phyloP scores from a whole-genome alignment of 495 filamentous ascomycete genomes.

The Aspergillus sclerotiicarbonarius region DNA sequence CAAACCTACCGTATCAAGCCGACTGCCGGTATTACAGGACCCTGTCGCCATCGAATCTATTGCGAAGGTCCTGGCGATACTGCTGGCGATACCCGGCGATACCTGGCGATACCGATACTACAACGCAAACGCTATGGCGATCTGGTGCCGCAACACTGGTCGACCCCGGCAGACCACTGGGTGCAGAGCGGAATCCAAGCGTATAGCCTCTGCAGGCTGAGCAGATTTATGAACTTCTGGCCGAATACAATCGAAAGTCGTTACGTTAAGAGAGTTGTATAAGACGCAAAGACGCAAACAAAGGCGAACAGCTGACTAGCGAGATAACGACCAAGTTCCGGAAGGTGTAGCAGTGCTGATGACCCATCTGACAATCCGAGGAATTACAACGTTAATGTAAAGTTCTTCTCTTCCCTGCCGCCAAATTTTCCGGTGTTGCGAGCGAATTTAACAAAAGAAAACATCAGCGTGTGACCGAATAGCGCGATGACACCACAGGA shows the following conservation, averaged over 20 bases:
- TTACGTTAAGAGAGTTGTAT: slow-evolving; percentile 43
- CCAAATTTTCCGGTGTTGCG: slow-evolving; percentile 44
- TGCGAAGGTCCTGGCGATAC: slow-evolving; percentile 11
- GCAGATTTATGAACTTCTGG: slow-evolving; percentile 29
- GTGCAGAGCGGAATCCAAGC: slow-evolving; percentile 21
- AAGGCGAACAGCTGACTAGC: slow-evolving; percentile 43
- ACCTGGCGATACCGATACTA: slow-evolving; percentile 29
- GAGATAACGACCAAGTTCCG: slow-evolving; percentile 36
- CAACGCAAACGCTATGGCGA: slow-evolving; percentile 39
- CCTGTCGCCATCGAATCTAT: not conserved
- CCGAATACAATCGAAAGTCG: slow-evolving; percentile 48
- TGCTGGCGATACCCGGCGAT: slow-evolving; percentile 18
- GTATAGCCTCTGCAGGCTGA: not conserved
- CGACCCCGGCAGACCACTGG: slow-evolving; percentile 7
- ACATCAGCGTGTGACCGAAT: slow-evolving; percentile 43
- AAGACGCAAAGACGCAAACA: slow-evolving; percentile 34
- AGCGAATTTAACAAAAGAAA: slow-evolving; percentile 43
- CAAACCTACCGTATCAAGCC: not conserved
- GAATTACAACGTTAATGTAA: slow-evolving; percentile 52
- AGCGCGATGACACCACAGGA: slow-evolving; percentile 34
- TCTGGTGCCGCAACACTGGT: slow-evolving; percentile 16
- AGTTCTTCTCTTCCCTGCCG: slow-evolving; percentile 43
- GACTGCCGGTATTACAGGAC: not conserved
- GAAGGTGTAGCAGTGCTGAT: slow-evolving; percentile 47
- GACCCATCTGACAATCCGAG: slow-evolving; percentile 47